Base-by-base conservation (phyloP, 306 rosid genomes). In the Biancaea sappan region DNA sequence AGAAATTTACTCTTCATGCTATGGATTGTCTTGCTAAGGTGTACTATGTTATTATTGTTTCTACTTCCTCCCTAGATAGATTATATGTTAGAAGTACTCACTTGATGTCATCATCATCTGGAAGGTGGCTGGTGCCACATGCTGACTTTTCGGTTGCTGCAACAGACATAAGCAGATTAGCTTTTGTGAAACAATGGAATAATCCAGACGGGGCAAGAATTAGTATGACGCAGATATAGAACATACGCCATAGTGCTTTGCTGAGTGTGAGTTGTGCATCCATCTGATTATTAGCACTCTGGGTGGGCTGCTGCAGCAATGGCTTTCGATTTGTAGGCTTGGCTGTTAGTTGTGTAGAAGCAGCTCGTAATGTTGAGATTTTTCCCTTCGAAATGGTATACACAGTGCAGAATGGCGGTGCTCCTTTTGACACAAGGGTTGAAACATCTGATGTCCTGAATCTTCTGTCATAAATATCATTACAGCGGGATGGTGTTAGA, bases 311-410 rank as follows among this genome's bases (percentile, higher is more conserved):
- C 31, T 15, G 65, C 65, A 15, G 65, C 66, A 34, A 8, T 62
- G 29, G 12, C 16, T 19, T 34, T 8, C 28, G 29, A 62, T 47
- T 9, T 19, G n/a, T 4, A 19, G 68, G 29, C 21, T 79, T 86
- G 18, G 66, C 9, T 15, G 93, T 38, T 10, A 79, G 1, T 4
- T 90, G 15, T 47, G 58, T 14, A 8, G 87, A 71, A 43, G 97
- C 88, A 8, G 89, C 73, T 61, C 74, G 73, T 34, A 91, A 85
- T 0, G 79, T 44, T 16, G 91, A 71, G 63, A 94, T 87, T 72
- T 89, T 94, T 67, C 96, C 97, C 79, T 86, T 89, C 78, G 85
- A 31, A 68, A 94, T 91, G 19, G 83, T 82, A 81, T 91, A 89
- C 69, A 94, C 85, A 4, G 92, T 88, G 84, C 97, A 91, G 81